phyloP scores from a whole-genome alignment of 2,329 filamentous ascomycete genomes.

The Talaromyces sp. region DNA sequence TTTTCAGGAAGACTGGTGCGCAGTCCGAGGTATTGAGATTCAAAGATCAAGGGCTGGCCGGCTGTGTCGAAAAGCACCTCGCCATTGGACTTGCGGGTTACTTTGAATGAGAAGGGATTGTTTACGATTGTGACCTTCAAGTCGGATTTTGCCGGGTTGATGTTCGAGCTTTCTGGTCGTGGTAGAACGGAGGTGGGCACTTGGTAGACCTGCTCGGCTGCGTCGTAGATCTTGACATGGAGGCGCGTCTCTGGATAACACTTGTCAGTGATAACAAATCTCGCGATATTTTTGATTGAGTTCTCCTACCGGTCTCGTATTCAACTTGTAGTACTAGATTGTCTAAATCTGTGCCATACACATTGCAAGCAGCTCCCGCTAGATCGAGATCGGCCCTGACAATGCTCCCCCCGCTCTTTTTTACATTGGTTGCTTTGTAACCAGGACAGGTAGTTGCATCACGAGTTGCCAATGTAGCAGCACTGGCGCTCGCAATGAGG shows the following conservation, averaged over 20 bases:
- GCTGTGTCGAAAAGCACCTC: slow-evolving; percentile 66
- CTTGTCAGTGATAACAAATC: neutral
- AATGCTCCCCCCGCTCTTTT: slow-evolving; percentile 37
- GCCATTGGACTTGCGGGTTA: slow-evolving; percentile 41
- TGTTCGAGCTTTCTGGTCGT: slow-evolving; percentile 51
- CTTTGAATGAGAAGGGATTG: slow-evolving; percentile 66
- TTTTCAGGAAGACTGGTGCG: slow-evolving; percentile 67
- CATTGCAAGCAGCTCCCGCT: slow-evolving; percentile 64
- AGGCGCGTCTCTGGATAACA: slow-evolving; percentile 50
- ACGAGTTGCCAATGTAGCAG: slow-evolving; percentile 17
- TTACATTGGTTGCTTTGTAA: slow-evolving; percentile 39
- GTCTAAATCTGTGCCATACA: slow-evolving; percentile 58
- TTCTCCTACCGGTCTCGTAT: slow-evolving; percentile 56
- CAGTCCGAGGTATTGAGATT: slow-evolving; percentile 73
- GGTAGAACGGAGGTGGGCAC: slow-evolving; percentile 68
- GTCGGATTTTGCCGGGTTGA: slow-evolving; percentile 47
- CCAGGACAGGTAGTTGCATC: slow-evolving; percentile 34
- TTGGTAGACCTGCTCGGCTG: slow-evolving; percentile 68
- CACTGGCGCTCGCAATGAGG: slow-evolving; percentile 18
- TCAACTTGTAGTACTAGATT: slow-evolving; percentile 59
- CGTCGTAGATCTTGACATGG: slow-evolving; percentile 72
- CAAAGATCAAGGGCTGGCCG: slow-evolving; percentile 66
- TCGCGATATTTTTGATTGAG: slow-evolving; percentile 19
- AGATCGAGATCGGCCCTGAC: slow-evolving; percentile 62
- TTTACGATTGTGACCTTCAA: slow-evolving; percentile 52